phyloP scores from a whole-genome alignment of 2,329 filamentous ascomycete species.

The Geosmithia morbida region DNA sequence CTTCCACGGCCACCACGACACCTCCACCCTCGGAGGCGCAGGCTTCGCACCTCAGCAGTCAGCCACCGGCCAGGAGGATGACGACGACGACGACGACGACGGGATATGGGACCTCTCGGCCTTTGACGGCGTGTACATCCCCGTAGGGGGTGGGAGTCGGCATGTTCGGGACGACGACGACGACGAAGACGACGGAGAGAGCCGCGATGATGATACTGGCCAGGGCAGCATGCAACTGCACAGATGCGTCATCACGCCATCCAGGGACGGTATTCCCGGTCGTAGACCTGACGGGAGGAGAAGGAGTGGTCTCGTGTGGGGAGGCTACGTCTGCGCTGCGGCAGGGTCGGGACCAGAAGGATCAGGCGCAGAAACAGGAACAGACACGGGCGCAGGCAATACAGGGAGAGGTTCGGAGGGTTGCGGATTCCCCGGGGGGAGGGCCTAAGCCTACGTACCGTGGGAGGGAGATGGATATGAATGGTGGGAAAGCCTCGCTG shows the following conservation, averaged over 20 bases:
- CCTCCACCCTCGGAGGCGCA: slow-evolving; percentile 59
- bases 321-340: slow-evolving; percentile 49
- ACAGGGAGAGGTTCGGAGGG: too few relatives aligned
- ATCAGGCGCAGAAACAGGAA: background rate
- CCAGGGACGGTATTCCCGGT: slow-evolving; percentile 55
- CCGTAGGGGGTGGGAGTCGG: slow-evolving; percentile 14
- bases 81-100: background rate
- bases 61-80: too few relatives aligned
- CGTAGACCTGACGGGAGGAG: slow-evolving; percentile 51
- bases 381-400: too few relatives aligned
- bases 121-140: too few relatives aligned
- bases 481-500: slow-evolving; percentile 30
- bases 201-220: background rate
- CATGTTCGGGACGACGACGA: slow-evolving; percentile 9
- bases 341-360: background rate
- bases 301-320: slow-evolving; percentile 56
- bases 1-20: slow-evolving; percentile 61
- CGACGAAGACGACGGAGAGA: too few relatives aligned
- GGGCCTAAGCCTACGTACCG: slow-evolving; percentile 61
- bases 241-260: slow-evolving; percentile 55
- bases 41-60: slow-evolving; percentile 68
- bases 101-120: too few relatives aligned
- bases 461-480: slow-evolving; percentile 47
- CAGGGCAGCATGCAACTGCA: slow-evolving; percentile 7
- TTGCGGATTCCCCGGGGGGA: slow-evolving; percentile 44